phyloP scores from a whole-genome alignment of 768 basidiomycete species.

The Calocybe gangraenosa region DNA sequence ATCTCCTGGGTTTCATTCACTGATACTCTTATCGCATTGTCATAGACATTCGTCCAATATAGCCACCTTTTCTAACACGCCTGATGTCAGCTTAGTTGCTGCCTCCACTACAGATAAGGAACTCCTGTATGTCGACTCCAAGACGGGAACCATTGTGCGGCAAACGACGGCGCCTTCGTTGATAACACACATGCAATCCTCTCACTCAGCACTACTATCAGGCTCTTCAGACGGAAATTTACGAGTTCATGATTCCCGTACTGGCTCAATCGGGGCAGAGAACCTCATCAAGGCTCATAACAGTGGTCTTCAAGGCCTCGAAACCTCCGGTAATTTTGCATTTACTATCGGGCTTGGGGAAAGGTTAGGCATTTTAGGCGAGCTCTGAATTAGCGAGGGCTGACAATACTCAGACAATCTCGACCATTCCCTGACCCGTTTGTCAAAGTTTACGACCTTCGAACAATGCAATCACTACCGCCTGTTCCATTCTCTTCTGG shows the following conservation, averaged over 20 bases:
- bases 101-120: conserved; percentile 57
- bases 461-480: conserved; percentile 76
- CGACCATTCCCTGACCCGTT: conserved; percentile 87
- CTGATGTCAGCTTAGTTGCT: conserved; percentile 52
- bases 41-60: conserved; percentile 20
- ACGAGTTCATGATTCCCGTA: conserved; percentile 68
- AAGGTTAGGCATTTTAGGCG: conserved; percentile 44
- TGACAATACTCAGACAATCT: conserved; percentile 55
- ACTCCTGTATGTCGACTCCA: conserved; percentile 66
- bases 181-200: conserved; percentile 62
- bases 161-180: conserved; percentile 53
- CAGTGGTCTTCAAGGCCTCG: conserved; percentile 78
- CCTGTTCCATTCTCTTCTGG: conserved; percentile 86
- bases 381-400: background rate
- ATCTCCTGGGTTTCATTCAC: conserved; percentile 3
- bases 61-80: conserved; percentile 42
- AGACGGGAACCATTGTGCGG: conserved; percentile 63
- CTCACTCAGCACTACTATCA: conserved; percentile 59
- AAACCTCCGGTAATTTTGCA: conserved; percentile 72
- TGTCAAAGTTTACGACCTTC: conserved; percentile 89
- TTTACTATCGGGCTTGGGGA: conserved; percentile 87
- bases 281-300: conserved; percentile 72
- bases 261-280: conserved; percentile 48
- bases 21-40: conserved; percentile 6
- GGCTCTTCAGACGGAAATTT: conserved; percentile 74